Conservation (phyloP, 345 rosid species). For the Syzygium oleosum region DNA sequence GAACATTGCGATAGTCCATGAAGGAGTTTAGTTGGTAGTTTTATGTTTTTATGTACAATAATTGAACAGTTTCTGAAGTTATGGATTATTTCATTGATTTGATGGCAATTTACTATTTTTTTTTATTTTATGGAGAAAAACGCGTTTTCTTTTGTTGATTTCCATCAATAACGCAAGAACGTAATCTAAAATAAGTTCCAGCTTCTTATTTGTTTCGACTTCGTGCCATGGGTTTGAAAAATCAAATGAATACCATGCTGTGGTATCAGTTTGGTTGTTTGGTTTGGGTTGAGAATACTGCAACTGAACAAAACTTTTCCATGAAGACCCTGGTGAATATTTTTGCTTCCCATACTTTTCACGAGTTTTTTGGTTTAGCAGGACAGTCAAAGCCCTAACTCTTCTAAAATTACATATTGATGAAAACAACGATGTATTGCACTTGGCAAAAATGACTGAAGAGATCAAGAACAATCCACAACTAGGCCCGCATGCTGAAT, state of each 20-base stretch:
- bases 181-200: not conserved
- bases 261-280: not conserved
- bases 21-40: not conserved
- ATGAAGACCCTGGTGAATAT: not conserved
- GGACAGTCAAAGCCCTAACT: not conserved
- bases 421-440: not conserved
- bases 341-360: not conserved
- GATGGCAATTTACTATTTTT: not conserved
- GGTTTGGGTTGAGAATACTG: not conserved
- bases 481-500: not conserved
- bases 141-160: not conserved
- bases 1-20: not conserved
- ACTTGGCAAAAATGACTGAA: not conserved
- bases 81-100: not conserved
- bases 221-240: not conserved
- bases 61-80: not conserved
- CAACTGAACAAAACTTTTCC: not conserved
- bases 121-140: not conserved
- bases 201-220: not conserved
- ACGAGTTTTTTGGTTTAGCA: not conserved
- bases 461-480: not conserved
- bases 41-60: not conserved
- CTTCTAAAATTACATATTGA: not conserved
- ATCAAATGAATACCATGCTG: not conserved
- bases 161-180: not conserved